These are phyloP conservation scores for Fusarium chaquense DNA, from an alignment of 2,329 filamentous ascomycete species.

Conservation along the genomic window DNA sequence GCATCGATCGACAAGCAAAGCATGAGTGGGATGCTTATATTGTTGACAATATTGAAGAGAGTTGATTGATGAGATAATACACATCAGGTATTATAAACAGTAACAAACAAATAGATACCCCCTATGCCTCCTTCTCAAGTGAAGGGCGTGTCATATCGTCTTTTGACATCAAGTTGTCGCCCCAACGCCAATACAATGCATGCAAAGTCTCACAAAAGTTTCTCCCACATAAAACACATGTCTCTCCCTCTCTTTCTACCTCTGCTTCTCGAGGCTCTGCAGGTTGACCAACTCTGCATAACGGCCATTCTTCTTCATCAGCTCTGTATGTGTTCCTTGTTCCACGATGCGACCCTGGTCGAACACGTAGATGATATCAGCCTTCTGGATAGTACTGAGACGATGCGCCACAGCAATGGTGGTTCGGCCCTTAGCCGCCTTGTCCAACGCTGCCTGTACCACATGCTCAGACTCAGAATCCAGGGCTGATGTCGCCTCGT, in stretches of 20 bases:
- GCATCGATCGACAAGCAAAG: background rate
- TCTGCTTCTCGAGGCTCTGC: conserved; percentile 77
- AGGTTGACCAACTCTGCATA: conserved; percentile 85
- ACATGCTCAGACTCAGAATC: conserved; percentile 83
- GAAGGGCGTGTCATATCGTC: conserved; percentile 9
- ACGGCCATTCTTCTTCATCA: conserved; percentile 76
- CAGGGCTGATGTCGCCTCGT: conserved; percentile 83
- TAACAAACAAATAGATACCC: conserved; percentile 5
- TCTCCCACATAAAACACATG: background rate
- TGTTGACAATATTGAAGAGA: conserved; percentile 8
- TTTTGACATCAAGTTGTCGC: conserved; percentile 9
- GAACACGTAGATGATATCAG: conserved; percentile 96
- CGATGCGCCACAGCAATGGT: conserved; percentile 96
- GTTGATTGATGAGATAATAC: conserved; percentile 19
- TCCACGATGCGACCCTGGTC: conserved; percentile 90
- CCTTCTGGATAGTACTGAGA: conserved; percentile 92
- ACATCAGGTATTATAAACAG: conserved; percentile 24
- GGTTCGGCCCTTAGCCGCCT: conserved; percentile 84
- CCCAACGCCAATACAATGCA: conserved; percentile 38
- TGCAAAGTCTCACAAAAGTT: conserved; percentile 17
- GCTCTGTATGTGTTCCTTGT: conserved; percentile 80
- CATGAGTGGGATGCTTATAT: background rate
- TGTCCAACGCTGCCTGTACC: conserved; percentile 83
- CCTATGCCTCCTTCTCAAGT: conserved; percentile 4
- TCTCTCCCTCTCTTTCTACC: conserved; percentile 30